Evolutionary conservation across 208 protist species (phyloP).

Genomic region (Acanthamoeba royreba): DNA sequence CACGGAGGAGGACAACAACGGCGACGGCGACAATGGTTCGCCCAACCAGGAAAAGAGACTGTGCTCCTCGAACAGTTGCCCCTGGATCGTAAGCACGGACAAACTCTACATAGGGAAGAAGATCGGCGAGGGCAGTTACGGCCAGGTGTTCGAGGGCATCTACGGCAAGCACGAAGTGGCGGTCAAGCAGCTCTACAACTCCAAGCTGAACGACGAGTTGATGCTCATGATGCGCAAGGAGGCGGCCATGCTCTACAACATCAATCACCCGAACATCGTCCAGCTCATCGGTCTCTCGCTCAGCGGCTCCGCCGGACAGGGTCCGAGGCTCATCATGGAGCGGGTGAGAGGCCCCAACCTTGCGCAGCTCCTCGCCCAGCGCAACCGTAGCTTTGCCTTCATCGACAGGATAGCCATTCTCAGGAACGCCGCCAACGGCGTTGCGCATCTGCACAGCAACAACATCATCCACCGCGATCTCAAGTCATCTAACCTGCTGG

Average conservation of each 20-base stretch:
- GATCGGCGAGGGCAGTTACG: neutral
- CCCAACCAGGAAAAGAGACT: neutral
- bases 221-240: neutral
- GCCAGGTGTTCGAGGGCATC: neutral
- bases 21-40: neutral
- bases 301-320: neutral
- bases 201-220: neutral
- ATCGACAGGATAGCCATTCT: neutral
- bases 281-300: neutral
- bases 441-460: neutral
- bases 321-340: neutral
- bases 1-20: neutral
- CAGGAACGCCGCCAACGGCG: neutral
- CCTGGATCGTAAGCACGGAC: neutral
- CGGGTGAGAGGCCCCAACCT: neutral
- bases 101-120: neutral
- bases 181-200: neutral
- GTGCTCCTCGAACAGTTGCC: neutral
- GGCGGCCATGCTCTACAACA: neutral
- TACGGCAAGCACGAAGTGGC: neutral
- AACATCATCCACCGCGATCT: neutral
- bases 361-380: neutral
- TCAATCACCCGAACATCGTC: constrained; percentile 26
- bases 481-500: neutral
- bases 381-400: neutral